These are phyloP conservation scores for Evansstolkia leycettana DNA, from an alignment of 495 filamentous ascomycete genomes.

Conservation along the genomic window DNA sequence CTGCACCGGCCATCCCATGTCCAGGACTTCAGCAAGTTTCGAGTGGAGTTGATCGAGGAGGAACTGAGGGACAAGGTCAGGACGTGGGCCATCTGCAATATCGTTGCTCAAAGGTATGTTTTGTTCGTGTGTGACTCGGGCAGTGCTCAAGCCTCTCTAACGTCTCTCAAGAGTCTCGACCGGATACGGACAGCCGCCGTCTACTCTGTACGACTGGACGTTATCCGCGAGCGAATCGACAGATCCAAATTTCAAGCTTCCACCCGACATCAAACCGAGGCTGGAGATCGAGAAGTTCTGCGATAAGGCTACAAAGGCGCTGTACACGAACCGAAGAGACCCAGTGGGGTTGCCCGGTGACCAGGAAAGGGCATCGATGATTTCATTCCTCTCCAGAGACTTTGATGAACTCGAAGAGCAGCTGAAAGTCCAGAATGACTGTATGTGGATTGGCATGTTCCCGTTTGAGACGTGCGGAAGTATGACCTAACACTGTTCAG, in stretches of 20 bases:
- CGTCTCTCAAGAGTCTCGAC: constrained; percentile 54
- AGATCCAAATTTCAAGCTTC: constrained; percentile 53
- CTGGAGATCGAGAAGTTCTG: constrained; percentile 73
- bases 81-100: constrained; percentile 89
- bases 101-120: constrained; percentile 65
- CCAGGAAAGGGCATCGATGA: constrained; percentile 54
- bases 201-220: constrained; percentile 83
- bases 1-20: constrained; percentile 82
- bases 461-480: background rate
- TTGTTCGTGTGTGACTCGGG: background rate
- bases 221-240: constrained; percentile 50
- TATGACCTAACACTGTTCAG: constrained; percentile 16
- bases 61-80: constrained; percentile 75
- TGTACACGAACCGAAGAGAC: constrained; percentile 71
- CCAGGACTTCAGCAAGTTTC: constrained; percentile 79
- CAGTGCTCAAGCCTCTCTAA: background rate
- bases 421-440: constrained; percentile 28
- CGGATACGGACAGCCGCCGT: constrained; percentile 80
- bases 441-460: constrained; percentile 14
- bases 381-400: constrained; percentile 40
- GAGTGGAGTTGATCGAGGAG: constrained; percentile 71
- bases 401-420: constrained; percentile 40
- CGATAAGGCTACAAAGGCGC: constrained; percentile 72
- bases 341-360: constrained; percentile 62
- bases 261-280: constrained; percentile 52